A percentile compares a stretch with the other conserved stretches of the same genome.
Evolutionary conservation across 805 yeast species (phyloP).

Genomic region (Candida argentea): DNA sequence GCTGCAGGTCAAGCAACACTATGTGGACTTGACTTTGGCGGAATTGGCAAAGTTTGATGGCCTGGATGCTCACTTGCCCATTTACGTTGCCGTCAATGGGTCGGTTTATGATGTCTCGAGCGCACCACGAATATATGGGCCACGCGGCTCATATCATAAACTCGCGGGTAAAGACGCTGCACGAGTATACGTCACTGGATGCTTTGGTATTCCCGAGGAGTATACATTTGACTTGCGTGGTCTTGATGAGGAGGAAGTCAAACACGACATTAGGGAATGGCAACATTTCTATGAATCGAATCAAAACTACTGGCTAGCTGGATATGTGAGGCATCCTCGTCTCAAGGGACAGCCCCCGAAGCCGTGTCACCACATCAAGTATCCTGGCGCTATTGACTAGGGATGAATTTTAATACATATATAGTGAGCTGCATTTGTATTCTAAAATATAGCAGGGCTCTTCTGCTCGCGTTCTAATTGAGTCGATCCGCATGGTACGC

Average conservation of each 20-base stretch:
- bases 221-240: slow-evolving; percentile 61
- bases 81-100: slow-evolving; percentile 52
- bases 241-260: slow-evolving; percentile 32
- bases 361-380: slow-evolving; percentile 26
- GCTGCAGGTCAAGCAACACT: slow-evolving; percentile 9
- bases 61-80: slow-evolving; percentile 33
- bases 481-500: too few species aligned
- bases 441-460: background rate
- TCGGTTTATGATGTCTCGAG: slow-evolving; percentile 55
- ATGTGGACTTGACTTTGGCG: slow-evolving; percentile 27
- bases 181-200: slow-evolving; percentile 62
- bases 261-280: slow-evolving; percentile 40
- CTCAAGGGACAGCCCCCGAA: slow-evolving; percentile 40
- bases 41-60: slow-evolving; percentile 48
- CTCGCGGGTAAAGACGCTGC: slow-evolving; percentile 63
- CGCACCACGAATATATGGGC: slow-evolving; percentile 44
- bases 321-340: slow-evolving; percentile 38
- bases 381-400: slow-evolving; percentile 3
- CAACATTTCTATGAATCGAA: slow-evolving; percentile 35
- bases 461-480: too few species aligned
- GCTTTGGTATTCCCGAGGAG: slow-evolving; percentile 44
- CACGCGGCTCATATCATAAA: slow-evolving; percentile 42
- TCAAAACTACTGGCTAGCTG: slow-evolving; percentile 53
- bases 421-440: background rate
- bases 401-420: background rate